Conservation (phyloP, 495 filamentous ascomycete species). For the Trichoderma orchidacearum region DNA sequence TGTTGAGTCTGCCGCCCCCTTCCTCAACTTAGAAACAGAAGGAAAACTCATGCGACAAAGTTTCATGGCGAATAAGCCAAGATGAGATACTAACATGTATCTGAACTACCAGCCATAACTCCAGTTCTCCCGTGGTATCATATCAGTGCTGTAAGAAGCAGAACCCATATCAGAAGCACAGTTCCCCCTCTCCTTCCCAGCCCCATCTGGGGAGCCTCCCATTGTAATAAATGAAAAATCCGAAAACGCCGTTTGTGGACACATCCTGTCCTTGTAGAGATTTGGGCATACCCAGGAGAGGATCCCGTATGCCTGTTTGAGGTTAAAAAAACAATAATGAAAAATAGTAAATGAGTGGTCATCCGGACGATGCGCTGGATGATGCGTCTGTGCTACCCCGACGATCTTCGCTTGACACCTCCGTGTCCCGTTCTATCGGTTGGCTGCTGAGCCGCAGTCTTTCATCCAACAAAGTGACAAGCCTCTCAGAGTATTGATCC, state of each 20-base stretch:
- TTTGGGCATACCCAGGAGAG: background rate
- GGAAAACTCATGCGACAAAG: background rate
- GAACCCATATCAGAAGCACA: background rate
- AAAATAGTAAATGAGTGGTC: background rate
- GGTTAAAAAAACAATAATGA: background rate
- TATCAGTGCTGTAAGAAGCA: background rate
- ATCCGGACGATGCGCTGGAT: background rate
- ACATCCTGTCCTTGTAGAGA: background rate
- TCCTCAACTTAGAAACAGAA: background rate
- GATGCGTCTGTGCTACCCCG: background rate
- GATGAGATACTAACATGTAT: background rate
- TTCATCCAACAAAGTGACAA: slow-evolving; percentile 60
- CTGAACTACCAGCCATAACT: background rate
- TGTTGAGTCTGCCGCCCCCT: background rate
- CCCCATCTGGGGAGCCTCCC: background rate
- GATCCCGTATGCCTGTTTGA: too few relatives aligned
- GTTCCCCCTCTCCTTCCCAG: background rate
- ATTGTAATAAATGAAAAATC: background rate
- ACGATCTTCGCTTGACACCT: background rate
- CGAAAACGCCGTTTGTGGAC: background rate
- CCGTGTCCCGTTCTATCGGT: background rate
- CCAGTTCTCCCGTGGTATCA: background rate
- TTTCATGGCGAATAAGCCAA: background rate
- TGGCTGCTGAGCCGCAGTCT: slow-evolving; percentile 34
- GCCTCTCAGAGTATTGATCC: slow-evolving; percentile 57